Evolutionary conservation across 139 green algal species (phyloP).

Genomic region (Spirogloea muscicola): DNA sequence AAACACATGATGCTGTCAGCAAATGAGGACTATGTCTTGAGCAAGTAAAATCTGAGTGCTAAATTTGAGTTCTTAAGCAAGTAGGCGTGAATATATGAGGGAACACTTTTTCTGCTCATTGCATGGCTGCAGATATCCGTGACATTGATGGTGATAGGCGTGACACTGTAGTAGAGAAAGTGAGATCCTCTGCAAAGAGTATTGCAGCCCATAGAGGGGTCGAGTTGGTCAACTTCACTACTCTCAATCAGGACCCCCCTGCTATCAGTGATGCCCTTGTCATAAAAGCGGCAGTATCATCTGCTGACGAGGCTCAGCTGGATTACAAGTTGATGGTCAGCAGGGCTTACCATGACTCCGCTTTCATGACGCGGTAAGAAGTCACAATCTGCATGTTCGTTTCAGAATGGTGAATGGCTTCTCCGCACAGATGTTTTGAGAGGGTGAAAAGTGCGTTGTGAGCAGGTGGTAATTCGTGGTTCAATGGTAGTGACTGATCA

Average conservation of each 20-base stretch:
- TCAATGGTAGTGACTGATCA: no score
- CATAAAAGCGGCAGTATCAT: constrained; percentile 53
- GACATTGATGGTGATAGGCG: constrained; percentile 75
- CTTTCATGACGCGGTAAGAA: constrained; percentile 88
- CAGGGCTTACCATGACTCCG: constrained; percentile 91
- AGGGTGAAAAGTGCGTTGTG: no score
- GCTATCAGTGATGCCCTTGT: constrained; percentile 66
- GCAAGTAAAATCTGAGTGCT: no score
- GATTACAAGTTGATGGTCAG: constrained; percentile 74
- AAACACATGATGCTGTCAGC: no score
- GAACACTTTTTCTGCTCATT: background rate
- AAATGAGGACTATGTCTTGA: no score
- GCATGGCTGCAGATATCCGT: constrained; percentile 17
- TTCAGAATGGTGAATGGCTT: no score
- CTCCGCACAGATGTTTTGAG: no score
- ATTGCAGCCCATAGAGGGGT: constrained; percentile 58
- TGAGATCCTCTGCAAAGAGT: constrained; percentile 51
- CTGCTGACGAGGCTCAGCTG: constrained; percentile 60
- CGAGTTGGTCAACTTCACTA: background rate
- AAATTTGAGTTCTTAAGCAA: no score
- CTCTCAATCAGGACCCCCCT: constrained; percentile 84
- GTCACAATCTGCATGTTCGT: no score
- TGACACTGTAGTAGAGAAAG: constrained; percentile 62
- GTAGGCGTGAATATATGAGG: no score
- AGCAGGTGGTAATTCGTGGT: no score